These are phyloP conservation scores for Carpinus fangiana DNA, from an alignment of 306 rosid species.

Conservation along the genomic window DNA sequence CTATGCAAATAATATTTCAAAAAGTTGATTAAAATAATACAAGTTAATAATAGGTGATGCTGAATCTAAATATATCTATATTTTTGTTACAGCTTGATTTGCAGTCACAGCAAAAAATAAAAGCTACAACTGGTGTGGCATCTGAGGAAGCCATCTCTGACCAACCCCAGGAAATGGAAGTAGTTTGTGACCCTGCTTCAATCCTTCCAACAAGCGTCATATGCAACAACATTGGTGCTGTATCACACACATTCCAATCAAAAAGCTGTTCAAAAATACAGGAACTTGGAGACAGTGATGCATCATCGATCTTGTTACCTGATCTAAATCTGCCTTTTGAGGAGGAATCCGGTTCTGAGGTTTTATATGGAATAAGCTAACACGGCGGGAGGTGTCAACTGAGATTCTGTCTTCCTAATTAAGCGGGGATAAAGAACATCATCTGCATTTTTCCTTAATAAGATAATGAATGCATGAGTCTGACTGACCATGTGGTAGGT, in stretches of 20 bases:
- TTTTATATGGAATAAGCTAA: slow-evolving; percentile 27
- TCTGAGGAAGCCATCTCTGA: slow-evolving; percentile 22
- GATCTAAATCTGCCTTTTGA: slow-evolving; percentile 80
- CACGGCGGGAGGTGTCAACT: slow-evolving; percentile 17
- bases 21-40: not conserved
- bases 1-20: not conserved
- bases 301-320: slow-evolving; percentile 52
- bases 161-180: slow-evolving; percentile 23
- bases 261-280: slow-evolving; percentile 36
- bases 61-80: slow-evolving; percentile 27
- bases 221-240: slow-evolving; percentile 22
- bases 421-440: slow-evolving; percentile 28
- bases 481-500: slow-evolving; percentile 50
- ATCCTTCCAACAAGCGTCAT: slow-evolving; percentile 3
- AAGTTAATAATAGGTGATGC: not conserved
- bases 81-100: slow-evolving; percentile 56
- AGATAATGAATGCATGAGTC: slow-evolving; percentile 30
- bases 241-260: slow-evolving; percentile 18
- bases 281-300: slow-evolving; percentile 42
- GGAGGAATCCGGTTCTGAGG: slow-evolving; percentile 31
- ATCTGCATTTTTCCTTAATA: slow-evolving; percentile 25
- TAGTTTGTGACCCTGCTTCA: slow-evolving; percentile 26
- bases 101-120: slow-evolving; percentile 36
- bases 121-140: slow-evolving; percentile 21
- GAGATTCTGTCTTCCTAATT: slow-evolving; percentile 29